Percentiles rank a stretch among this genome's conserved stretches.
Conservation (phyloP, 1,284 basidiomycete species). For the Ustilago loliicola region DNA sequence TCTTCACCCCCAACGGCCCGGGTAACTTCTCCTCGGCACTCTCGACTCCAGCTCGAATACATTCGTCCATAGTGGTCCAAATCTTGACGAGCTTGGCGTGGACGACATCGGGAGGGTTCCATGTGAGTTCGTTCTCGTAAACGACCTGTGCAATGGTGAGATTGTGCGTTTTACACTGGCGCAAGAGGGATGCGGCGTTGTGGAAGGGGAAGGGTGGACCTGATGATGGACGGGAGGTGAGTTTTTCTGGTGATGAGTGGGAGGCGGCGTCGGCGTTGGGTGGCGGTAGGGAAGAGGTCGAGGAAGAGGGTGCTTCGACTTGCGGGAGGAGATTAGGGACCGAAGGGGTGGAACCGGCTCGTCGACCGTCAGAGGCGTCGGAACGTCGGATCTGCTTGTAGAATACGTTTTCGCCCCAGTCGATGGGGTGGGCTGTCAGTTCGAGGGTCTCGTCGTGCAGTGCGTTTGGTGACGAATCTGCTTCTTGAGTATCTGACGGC, state of each 20-base stretch:
- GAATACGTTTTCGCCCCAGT: constrained; percentile 87
- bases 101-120: constrained; percentile 62
- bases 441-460: constrained; percentile 25
- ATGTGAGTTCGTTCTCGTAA: constrained; percentile 86
- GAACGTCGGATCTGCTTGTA: constrained; percentile 93
- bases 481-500: neutral
- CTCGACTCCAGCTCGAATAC: constrained; percentile 88
- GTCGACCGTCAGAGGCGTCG: constrained; percentile 81
- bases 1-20: constrained; percentile 76
- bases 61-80: constrained; percentile 93
- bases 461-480: neutral
- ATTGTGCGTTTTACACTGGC: constrained; percentile 85
- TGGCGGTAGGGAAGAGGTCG: neutral
- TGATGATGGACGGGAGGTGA: constrained; percentile 18
- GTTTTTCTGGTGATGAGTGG: constrained; percentile 23
- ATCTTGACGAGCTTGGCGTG: constrained; percentile 73
- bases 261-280: neutral
- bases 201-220: constrained; percentile 86
- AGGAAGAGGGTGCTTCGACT: constrained; percentile 20
- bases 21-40: constrained; percentile 83
- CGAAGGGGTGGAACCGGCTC: constrained; percentile 61
- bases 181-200: constrained; percentile 82
- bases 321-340: constrained; percentile 18
- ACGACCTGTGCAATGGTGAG: constrained; percentile 78
- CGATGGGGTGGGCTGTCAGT: constrained; percentile 73